phyloP scores from a whole-genome alignment of 768 basidiomycete species.

The Mrakia hoshinonis region DNA sequence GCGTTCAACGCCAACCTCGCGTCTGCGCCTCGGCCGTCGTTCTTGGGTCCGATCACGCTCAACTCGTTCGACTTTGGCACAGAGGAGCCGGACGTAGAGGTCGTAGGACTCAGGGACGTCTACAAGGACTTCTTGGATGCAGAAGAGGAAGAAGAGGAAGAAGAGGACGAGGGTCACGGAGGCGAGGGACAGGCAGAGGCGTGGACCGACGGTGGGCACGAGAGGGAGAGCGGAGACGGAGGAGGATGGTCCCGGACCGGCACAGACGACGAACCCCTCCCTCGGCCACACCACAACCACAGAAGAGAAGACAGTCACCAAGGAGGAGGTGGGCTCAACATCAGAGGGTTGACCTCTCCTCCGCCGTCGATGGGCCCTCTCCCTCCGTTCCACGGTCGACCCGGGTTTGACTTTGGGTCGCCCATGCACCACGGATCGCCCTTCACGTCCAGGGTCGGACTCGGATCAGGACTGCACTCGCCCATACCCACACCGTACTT shows the following conservation, averaged over 20 bases:
- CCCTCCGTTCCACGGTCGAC: conserved; percentile 8
- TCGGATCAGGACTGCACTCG: conserved; percentile 10
- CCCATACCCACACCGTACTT: conserved; percentile 19
- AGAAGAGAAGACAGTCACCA: background rate
- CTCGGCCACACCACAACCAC: too few relatives aligned
- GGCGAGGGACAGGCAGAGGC: conserved; percentile 46
- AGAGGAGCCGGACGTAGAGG: conserved; percentile 69
- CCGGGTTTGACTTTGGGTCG: conserved; percentile 13
- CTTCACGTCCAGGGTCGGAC: conserved; percentile 25
- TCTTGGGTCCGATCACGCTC: conserved; percentile 84
- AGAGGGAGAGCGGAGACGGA: conserved; percentile 21
- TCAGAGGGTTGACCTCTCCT: conserved; percentile 29
- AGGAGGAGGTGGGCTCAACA: conserved; percentile 14
- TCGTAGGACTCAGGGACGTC: conserved; percentile 86
- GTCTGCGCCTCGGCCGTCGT: conserved; percentile 69
- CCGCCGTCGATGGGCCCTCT: conserved; percentile 13
- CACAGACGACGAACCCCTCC: background rate
- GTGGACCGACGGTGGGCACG: conserved; percentile 46
- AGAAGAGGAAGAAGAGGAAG: conserved; percentile 58
- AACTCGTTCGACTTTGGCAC: conserved; percentile 82
- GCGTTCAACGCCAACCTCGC: conserved; percentile 71
- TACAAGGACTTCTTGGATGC: conserved; percentile 82
- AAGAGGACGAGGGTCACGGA: conserved; percentile 38
- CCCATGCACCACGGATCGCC: conserved; percentile 17
- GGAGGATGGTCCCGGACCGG: conserved; percentile 1